A percentile compares a stretch with the other conserved stretches of the same genome.
phyloP scores from a whole-genome alignment of 495 filamentous ascomycete species.

The Penicillium pancosmium region DNA sequence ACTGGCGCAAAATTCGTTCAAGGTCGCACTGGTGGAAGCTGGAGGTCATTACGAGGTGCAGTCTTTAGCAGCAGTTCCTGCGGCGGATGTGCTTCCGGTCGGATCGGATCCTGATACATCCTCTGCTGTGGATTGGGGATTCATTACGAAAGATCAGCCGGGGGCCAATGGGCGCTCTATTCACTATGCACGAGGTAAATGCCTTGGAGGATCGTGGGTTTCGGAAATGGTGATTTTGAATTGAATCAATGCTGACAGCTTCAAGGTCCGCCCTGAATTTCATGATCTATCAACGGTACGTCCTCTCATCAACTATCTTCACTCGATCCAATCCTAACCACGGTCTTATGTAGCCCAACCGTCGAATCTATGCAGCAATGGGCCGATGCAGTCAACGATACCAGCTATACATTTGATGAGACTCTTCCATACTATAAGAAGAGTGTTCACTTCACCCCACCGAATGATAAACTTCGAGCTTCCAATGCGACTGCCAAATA shows the following conservation, averaged over 20 bases:
- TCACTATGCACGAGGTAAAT: conserved; percentile 43
- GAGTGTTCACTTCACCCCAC: conserved; percentile 53
- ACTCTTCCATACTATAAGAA: conserved; percentile 59
- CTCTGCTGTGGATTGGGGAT: conserved; percentile 54
- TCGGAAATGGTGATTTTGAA: background rate
- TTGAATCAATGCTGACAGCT: background rate
- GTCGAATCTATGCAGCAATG: conserved; percentile 51
- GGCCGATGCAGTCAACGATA: conserved; percentile 59
- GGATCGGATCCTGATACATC: conserved; percentile 28
- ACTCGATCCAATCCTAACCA: background rate
- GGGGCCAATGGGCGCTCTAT: conserved; percentile 38
- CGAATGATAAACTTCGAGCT: conserved; percentile 35
- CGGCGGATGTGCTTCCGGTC: conserved; percentile 33
- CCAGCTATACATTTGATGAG: conserved; percentile 54
- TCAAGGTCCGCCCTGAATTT: conserved; percentile 49
- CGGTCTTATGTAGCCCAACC: conserved; percentile 30
- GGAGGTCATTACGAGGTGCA: conserved; percentile 57
- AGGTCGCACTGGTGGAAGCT: conserved; percentile 58
- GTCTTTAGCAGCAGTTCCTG: conserved; percentile 32
- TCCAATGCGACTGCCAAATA: conserved; percentile 51
- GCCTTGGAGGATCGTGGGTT: conserved; percentile 37
- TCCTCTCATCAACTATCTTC: background rate
- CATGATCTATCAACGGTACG: conserved; percentile 48
- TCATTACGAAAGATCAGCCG: conserved; percentile 41
- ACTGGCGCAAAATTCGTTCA: conserved; percentile 39